Percentiles rank a stretch among this genome's conserved stretches.
These are phyloP conservation scores for Chlorella vulgaris DNA, from an alignment of 139 green algal genomes.

Conservation along the genomic window DNA sequence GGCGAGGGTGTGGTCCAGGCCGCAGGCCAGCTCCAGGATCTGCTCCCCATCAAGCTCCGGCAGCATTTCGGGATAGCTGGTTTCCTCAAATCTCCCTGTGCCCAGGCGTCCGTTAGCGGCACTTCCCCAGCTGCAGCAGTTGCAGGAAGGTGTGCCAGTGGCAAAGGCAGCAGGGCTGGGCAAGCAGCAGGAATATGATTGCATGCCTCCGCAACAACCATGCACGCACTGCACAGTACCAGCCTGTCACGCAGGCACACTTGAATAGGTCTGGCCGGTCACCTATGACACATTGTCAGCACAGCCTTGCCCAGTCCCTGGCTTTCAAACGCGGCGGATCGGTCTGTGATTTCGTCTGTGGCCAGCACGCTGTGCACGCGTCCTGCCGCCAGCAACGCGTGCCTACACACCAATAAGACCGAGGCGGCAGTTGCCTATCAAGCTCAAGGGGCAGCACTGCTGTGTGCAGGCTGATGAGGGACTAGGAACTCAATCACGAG, in stretches of 20 bases:
- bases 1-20: constrained; percentile 51
- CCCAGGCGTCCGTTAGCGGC: constrained; percentile 40
- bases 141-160: background rate
- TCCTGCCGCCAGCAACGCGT: background rate
- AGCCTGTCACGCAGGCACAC: too few species aligned
- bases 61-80: constrained; percentile 40
- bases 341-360: background rate
- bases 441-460: too few species aligned
- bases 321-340: background rate
- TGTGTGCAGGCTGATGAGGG: too few species aligned
- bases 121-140: constrained; percentile 36
- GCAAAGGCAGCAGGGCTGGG: too few species aligned
- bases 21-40: constrained; percentile 42
- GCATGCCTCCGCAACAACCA: too few species aligned
- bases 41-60: constrained; percentile 41
- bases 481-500: background rate
- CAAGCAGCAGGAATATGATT: too few species aligned
- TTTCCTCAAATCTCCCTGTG: constrained; percentile 29
- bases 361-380: background rate
- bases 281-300: background rate
- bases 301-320: background rate
- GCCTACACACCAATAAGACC: too few species aligned
- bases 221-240: too few species aligned
- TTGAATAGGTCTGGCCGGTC: too few species aligned
- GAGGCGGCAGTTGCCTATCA: too few species aligned